Evolutionary conservation across 495 filamentous ascomycete genomes (phyloP).

Genomic region (Penicillium manginii): DNA sequence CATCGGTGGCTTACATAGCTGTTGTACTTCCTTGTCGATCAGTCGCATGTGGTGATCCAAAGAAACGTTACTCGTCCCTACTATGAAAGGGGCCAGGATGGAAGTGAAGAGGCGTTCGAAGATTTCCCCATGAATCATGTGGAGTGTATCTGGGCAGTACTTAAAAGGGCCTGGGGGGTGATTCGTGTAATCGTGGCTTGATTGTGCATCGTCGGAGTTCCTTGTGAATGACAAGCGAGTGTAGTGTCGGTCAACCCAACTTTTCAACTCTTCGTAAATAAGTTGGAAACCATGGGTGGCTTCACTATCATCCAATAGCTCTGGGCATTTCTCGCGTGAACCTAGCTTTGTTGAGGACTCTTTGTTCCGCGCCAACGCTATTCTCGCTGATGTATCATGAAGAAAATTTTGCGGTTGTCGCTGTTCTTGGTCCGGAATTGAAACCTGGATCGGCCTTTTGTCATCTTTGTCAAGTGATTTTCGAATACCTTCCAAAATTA

Average conservation of each 20-base stretch:
- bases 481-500: neutral
- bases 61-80: neutral
- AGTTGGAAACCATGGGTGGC: neutral
- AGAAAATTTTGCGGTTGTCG: neutral
- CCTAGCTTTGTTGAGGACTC: neutral
- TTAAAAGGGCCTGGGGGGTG: neutral
- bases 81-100: constrained; percentile 2
- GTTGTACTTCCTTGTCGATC: constrained; percentile 6
- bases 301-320: neutral
- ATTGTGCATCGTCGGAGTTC: neutral
- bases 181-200: neutral
- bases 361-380: neutral
- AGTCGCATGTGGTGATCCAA: neutral
- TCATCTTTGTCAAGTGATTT: neutral
- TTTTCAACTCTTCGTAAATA: neutral
- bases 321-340: neutral
- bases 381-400: neutral
- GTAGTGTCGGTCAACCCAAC: neutral
- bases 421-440: neutral
- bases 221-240: neutral
- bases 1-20: constrained; percentile 3
- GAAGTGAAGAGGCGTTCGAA: constrained; percentile 2
- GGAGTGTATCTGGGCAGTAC: neutral
- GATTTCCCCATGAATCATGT: neutral
- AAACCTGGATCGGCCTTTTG: neutral